These are phyloP conservation scores for Acmispon strigosus DNA, from an alignment of 306 rosid genomes.

Conservation along the genomic window DNA sequence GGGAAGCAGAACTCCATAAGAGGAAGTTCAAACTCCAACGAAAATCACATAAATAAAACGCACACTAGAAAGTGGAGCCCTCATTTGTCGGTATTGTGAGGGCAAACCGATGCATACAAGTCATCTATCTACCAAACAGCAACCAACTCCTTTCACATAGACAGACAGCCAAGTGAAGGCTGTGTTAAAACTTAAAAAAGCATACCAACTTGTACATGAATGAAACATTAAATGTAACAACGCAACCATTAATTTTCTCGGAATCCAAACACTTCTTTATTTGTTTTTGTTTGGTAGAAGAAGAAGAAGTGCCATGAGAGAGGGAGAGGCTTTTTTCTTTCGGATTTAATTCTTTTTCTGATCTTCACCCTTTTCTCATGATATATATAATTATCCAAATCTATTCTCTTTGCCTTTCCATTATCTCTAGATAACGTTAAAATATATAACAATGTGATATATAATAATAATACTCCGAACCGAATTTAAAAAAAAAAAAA, in stretches of 20 bases:
- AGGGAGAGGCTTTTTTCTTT: not conserved
- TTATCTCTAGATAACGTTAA: slow-evolving; percentile 57
- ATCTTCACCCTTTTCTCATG: not conserved
- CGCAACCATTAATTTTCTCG: slow-evolving; percentile 23
- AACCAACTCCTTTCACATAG: slow-evolving; percentile 34
- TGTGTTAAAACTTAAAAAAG: not conserved
- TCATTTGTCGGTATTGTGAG: slow-evolving; percentile 25
- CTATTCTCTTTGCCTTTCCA: slow-evolving; percentile 35
- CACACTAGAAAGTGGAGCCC: slow-evolving; percentile 27
- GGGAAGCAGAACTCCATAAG: not conserved
- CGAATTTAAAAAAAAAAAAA: not conserved
- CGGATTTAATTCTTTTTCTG: slow-evolving; percentile 4
- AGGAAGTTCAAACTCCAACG: not conserved
- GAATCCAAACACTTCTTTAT: slow-evolving; percentile 48
- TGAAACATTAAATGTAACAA: slow-evolving; percentile 11
- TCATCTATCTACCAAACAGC: slow-evolving; percentile 47
- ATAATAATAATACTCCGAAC: slow-evolving; percentile 16
- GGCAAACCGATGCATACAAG: slow-evolving; percentile 24
- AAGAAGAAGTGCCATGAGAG: not conserved
- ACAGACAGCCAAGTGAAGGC: slow-evolving; percentile 26
- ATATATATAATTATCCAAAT: slow-evolving; percentile 13
- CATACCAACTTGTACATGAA: slow-evolving; percentile 6
- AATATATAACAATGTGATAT: slow-evolving; percentile 35
- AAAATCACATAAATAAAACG: slow-evolving; percentile 23
- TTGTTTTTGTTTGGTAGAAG: slow-evolving; percentile 30